A percentile compares a stretch with the other conserved stretches of the same genome.
Conservation (phyloP, 1,284 basidiomycete genomes). For the Ceratobasidium sp. region DNA sequence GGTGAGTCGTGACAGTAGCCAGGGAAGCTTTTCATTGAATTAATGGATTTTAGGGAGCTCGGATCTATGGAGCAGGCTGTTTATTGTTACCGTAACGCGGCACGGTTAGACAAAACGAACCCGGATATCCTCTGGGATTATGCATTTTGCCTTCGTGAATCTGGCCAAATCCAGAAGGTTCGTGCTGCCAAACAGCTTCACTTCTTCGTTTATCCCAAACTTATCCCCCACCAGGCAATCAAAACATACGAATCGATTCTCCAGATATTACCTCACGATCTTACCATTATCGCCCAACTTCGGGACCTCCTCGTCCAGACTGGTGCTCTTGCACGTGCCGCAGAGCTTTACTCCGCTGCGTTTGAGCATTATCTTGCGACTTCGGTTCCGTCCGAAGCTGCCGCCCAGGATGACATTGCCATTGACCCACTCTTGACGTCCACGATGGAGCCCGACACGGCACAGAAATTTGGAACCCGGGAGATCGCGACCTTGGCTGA, state of each 20-base stretch:
- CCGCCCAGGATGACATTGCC: not conserved
- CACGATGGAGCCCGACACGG: conserved; percentile 34
- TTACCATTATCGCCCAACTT: conserved; percentile 83
- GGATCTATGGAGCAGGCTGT: conserved; percentile 87
- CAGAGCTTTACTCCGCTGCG: conserved; percentile 71
- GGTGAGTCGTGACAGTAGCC: conserved; percentile 60
- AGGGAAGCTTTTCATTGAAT: not conserved
- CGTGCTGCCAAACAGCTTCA: conserved; percentile 46
- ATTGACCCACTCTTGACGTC: conserved; percentile 29
- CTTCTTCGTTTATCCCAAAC: not conserved
- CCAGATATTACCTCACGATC: conserved; percentile 83
- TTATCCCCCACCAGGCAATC: conserved; percentile 69
- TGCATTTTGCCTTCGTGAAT: conserved; percentile 83
- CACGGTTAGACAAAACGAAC: conserved; percentile 83
- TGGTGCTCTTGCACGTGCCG: conserved; percentile 73
- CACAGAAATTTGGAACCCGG: conserved; percentile 50
- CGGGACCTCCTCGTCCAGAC: conserved; percentile 82
- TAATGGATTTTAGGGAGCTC: conserved; percentile 64
- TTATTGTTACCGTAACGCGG: conserved; percentile 91
- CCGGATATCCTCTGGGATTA: conserved; percentile 92
- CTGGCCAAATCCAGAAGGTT: conserved; percentile 77
- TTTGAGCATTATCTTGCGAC: conserved; percentile 62
- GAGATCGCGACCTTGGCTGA: conserved; percentile 83
- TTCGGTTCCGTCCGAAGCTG: conserved; percentile 50
- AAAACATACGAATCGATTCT: conserved; percentile 82